Base-by-base conservation (phyloP, 306 rosid species). In the Cotoneaster glaucophyllus region DNA sequence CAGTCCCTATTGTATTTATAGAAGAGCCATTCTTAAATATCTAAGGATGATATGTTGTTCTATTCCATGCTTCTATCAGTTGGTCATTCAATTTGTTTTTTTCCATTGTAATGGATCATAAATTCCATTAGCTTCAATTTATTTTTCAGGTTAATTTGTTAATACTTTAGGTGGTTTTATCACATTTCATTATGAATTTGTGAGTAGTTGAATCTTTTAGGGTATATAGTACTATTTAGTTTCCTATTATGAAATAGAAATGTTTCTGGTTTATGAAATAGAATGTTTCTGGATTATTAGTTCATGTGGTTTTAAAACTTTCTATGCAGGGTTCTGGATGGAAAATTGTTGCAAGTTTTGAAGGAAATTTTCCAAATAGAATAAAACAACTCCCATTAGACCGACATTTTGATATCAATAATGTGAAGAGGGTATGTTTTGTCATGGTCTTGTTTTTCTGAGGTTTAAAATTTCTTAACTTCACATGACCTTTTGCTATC, bases 341-440 rank as follows among this genome's bases (percentile, higher is more conserved):
- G 99, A 95, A 95, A 89, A 88, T 95, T 77, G 99, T 95, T 87
- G 87, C 96, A 29, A 90, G 96, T 84, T 95, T 95, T 61, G 98
- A 95, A 86, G 98, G 98, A 61, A 92, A 83, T 71, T 92, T 95
- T 79, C 98, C 99, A 24, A 94, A 89, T 82, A 87, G 99, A 88
- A 92, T 95, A 80, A 95, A 95, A 84, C 99, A 95, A 80, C 85
- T 95, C 37, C 97, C 97, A 72, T 79, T 95, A 71, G 99, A 95
- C 79, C 89, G 96, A 69, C 99, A 95, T 88, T 95, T 95, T 77
- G 99, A 95, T 78, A 89, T 95, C 84, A 95, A 84, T 83, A 95
- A 92, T 83, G 97, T 95, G 67, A 95, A 95, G 84, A 86, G 98
- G 96, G 98, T 95, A 87, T 78, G 86, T 68, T 62, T 77, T 74